Conservation (phyloP, 352 stramenopile species). For the Saprolegnia diclina region DNA sequence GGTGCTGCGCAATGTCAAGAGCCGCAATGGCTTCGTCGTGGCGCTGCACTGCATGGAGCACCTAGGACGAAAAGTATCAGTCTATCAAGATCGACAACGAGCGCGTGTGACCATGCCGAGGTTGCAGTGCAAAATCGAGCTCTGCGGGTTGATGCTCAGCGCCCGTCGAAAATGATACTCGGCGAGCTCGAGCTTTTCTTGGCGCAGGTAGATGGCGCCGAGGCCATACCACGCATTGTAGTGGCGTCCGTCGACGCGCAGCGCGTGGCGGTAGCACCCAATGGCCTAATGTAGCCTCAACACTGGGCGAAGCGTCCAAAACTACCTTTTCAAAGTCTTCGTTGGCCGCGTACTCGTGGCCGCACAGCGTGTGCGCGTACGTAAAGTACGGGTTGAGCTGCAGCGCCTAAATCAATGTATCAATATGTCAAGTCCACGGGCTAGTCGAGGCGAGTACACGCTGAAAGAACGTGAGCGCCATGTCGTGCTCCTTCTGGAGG, state of each 20-base stretch:
- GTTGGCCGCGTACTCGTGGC: slow-evolving; percentile 96
- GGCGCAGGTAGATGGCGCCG: slow-evolving; percentile 94
- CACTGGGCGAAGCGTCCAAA: background rate
- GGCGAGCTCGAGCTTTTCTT: slow-evolving; percentile 97
- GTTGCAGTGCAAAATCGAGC: slow-evolving; percentile 93
- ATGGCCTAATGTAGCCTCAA: slow-evolving; percentile 46
- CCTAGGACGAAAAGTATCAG: slow-evolving; percentile 1
- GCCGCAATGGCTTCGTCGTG: slow-evolving; percentile 88
- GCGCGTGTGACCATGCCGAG: slow-evolving; percentile 81
- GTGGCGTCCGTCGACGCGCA: slow-evolving; percentile 88
- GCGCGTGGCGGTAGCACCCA: slow-evolving; percentile 92
- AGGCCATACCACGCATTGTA: slow-evolving; percentile 93
- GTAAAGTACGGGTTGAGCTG: slow-evolving; percentile 93
- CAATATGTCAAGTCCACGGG: too few species aligned
- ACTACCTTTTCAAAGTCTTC: slow-evolving; percentile 95
- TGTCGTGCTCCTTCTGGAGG: slow-evolving; percentile 97
- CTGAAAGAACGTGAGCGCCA: slow-evolving; percentile 94
- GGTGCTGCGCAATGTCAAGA: slow-evolving; percentile 76
- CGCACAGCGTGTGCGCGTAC: slow-evolving; percentile 96
- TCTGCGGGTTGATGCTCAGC: slow-evolving; percentile 91
- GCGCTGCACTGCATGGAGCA: slow-evolving; percentile 86
- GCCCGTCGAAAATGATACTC: slow-evolving; percentile 96
- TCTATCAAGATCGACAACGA: background rate
- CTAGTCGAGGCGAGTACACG: too few species aligned
- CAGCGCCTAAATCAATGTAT: too few species aligned